Evolutionary conservation across 805 yeast genomes (phyloP), one percentile per base, ranked within the genome.

Genomic region (Saturnispora halmiae): DNA sequence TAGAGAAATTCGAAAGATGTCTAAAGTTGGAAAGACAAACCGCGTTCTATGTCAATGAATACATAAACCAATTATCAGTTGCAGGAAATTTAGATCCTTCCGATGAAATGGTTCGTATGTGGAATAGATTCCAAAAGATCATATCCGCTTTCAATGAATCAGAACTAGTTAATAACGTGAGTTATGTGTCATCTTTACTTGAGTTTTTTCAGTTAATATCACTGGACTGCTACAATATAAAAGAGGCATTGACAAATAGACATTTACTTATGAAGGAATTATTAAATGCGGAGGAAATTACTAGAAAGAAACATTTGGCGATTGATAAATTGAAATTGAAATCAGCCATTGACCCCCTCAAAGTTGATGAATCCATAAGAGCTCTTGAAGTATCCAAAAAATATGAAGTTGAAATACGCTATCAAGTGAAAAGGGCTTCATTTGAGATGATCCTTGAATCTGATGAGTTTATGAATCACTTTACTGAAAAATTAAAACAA

Each of bases 191-290:
- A 0, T 69, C 82, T 1, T 59, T 90, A 27, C 87, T 84, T 2
- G 96, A 90, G 51, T 82, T 82, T 1, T 56, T 86, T 13, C 75
- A 69, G 42, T 66, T 73, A 51, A 64, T 86, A 22, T 65, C 76
- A 3, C 73, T 73, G 46, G 96, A 88, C 51, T 80, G 92, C 13
- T 92, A 80, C 58, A 79, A 82, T 43, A 81, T 88, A 43, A 92
- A 92, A 59, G 98, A 92, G 61, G 81, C 95, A 0, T 66, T 92
- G 41, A 92, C 98, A 0, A 88, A 90, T 61, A 70, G 98, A 44
- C 95, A 92, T 58, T 67, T 92, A 43, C 63, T 90, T 29, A 92
- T 92, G 95, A 72, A 96, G 40, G 98, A 92, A 49, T 66, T 86
- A 38, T 53, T 74, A 25, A 82, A 75, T 54, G 88, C 96, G 2